Percentiles rank a stretch among this genome's conserved stretches.
phyloP scores from a whole-genome alignment of 2,329 filamentous ascomycete genomes.

The Aspergillus neotritici region DNA sequence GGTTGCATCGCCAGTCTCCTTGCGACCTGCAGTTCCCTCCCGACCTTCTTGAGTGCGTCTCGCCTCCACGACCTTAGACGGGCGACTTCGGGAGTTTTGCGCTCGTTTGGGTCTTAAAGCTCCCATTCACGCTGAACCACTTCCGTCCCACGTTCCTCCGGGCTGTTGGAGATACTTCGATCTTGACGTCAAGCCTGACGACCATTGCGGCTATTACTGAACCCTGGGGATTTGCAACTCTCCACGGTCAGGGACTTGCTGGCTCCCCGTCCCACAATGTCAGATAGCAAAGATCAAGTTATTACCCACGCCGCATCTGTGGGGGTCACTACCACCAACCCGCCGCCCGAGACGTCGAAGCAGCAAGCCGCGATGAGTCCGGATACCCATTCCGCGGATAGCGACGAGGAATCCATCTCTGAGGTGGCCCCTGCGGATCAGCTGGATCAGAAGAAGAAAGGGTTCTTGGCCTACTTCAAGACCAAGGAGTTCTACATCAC shows the following conservation, averaged over 20 bases:
- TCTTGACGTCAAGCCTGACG: no score
- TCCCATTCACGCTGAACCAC: conserved; percentile 26
- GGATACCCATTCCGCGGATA: conserved; percentile 9
- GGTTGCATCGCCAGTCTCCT: conserved; percentile 6
- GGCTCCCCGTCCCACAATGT: conserved; percentile 15
- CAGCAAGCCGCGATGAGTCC: conserved; percentile 15
- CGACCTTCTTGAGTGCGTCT: conserved; percentile 3
- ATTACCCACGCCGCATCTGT: conserved; percentile 18
- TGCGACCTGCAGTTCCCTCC: neutral
- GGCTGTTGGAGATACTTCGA: no score
- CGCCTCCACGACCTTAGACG: conserved; percentile 23
- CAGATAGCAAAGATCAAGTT: conserved; percentile 22
- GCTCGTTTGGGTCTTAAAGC: conserved; percentile 48
- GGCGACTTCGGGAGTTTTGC: conserved; percentile 57
- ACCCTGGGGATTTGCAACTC: no score
- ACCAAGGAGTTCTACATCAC: conserved; percentile 87
- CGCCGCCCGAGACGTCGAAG: conserved; percentile 10
- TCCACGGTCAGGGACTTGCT: no score
- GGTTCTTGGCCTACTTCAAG: conserved; percentile 64
- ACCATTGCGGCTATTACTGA: no score
- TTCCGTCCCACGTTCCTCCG: neutral
- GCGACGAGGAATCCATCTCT: conserved; percentile 8
- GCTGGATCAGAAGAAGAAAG: conserved; percentile 41
- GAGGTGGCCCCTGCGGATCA: conserved; percentile 31
- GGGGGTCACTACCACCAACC: conserved; percentile 1